Base-by-base conservation (phyloP, 2,329 filamentous ascomycete genomes). In the Pleomassaria siparia region DNA sequence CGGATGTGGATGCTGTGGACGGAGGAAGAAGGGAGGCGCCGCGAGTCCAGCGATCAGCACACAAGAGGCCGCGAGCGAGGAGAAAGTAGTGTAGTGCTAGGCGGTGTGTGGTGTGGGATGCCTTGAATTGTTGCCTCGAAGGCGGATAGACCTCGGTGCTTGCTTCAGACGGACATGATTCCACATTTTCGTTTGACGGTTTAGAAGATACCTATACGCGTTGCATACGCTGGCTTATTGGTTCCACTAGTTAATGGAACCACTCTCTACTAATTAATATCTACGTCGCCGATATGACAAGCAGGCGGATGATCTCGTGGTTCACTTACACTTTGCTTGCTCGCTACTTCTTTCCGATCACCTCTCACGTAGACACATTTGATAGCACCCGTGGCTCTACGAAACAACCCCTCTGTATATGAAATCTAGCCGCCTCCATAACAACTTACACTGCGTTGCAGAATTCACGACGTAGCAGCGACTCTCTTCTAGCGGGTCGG, bases 1-100 rank as follows among this genome's bases (percentile, higher is more conserved):
- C 32, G 44, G 36, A 6, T 39, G 53, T 25, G 28, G 41, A 3
- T 58, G 62, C 36, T 62, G 59, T 49, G 59, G 64, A 18, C 41
- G 43, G 21, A 54, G 40, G 26, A 58, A 43, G 47, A 55, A 49
- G 49, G 49, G 28, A 2, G 40, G 15, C 4, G 43, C 26, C 10
- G 30, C 35, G 16, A 54, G 47, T 29, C 45, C 18, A 16, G 39
- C 32, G 9, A 29, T 44, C 24, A 58, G 49, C 25, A 48, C 30
- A 10, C 51, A 58, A 25, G 46, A 44, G 6, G 42, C 33, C 22
- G 37, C 25, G 5, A 29, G 36, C n/a, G 46, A 44, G 29, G 48
- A 52, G 37, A 49, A 50, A 39, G 28, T 16, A 26, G 28, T 20
- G 32, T 20, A 4, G 25, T 40, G 5, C 15, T 32, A 5, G 9